phyloP scores from a whole-genome alignment of 768 basidiomycete species.

The Chalciporus pseudorubinellus region DNA sequence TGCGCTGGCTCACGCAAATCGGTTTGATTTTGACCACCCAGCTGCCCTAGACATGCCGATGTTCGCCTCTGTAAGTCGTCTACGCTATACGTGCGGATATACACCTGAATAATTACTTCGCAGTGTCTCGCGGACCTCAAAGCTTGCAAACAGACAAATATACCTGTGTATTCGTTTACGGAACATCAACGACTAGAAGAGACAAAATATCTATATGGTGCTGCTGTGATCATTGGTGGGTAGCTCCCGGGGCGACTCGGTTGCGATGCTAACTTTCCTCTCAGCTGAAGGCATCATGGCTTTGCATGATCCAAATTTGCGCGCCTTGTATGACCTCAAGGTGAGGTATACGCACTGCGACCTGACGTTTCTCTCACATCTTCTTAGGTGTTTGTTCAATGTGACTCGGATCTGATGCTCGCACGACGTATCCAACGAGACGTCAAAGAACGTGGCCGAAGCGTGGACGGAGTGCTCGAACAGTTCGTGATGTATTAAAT shows the following conservation, averaged over 20 bases:
- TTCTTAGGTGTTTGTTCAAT: constrained; percentile 79
- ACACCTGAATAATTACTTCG: neutral
- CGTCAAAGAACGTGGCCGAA: constrained; percentile 81
- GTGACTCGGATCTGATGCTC: constrained; percentile 96
- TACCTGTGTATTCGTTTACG: constrained; percentile 92
- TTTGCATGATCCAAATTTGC: constrained; percentile 72
- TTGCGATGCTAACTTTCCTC: neutral
- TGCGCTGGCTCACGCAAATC: constrained; percentile 75
- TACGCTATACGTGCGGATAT: neutral
- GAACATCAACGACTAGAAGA: constrained; percentile 81
- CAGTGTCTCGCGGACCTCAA: constrained; percentile 88
- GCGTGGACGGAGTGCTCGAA: constrained; percentile 83
- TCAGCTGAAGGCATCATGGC: constrained; percentile 91
- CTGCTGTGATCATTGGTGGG: constrained; percentile 83
- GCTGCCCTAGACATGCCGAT: constrained; percentile 88
- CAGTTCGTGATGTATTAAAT: constrained; percentile 50
- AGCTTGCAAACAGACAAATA: constrained; percentile 76
- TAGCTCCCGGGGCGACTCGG: neutral
- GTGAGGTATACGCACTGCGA: constrained; percentile 35
- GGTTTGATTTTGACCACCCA: constrained; percentile 88
- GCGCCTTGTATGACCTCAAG: constrained; percentile 90
- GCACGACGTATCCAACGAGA: constrained; percentile 89
- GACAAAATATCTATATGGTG: constrained; percentile 88
- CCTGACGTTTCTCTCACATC: neutral
- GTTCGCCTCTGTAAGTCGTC: constrained; percentile 66